These are phyloP conservation scores for Podosphaera fusca DNA, from an alignment of 2,329 filamentous ascomycete genomes.

Conservation along the genomic window DNA sequence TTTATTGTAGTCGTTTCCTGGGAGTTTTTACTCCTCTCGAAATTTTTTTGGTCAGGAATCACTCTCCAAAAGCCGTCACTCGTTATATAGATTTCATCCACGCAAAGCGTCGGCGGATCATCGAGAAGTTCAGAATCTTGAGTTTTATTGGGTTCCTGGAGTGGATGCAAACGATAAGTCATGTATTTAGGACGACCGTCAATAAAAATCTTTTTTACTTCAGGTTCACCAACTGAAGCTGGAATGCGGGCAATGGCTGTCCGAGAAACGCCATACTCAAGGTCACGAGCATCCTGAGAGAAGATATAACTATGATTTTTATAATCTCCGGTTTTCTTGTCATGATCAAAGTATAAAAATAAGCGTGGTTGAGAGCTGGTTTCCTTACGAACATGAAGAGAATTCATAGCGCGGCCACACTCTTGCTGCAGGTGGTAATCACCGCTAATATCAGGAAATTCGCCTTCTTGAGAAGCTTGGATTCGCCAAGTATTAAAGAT, in stretches of 20 bases:
- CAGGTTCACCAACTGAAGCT: background rate
- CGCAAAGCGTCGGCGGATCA: background rate
- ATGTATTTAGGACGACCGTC: background rate
- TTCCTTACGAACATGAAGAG: slow-evolving; percentile 22
- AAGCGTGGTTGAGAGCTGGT: slow-evolving; percentile 13
- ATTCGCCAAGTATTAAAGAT: slow-evolving; percentile 23
- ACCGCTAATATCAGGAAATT: slow-evolving; percentile 21
- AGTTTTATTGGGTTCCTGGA: background rate
- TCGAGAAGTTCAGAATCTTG: background rate
- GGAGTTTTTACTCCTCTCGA: background rate
- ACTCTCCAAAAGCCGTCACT: background rate
- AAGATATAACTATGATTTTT: slow-evolving; percentile 32
- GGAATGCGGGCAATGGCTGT: slow-evolving; percentile 22
- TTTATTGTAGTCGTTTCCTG: background rate
- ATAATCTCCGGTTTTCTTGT: slow-evolving; percentile 21
- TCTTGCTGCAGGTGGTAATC: slow-evolving; percentile 26
- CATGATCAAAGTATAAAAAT: slow-evolving; percentile 35
- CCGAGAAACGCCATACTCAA: slow-evolving; percentile 24
- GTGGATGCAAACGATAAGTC: background rate
- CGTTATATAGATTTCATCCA: background rate
- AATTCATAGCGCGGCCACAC: slow-evolving; percentile 32
- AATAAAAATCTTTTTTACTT: background rate
- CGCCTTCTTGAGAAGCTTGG: slow-evolving; percentile 6
- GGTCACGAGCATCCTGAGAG: slow-evolving; percentile 22
- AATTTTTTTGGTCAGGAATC: background rate